Conservation (phyloP, 2,329 filamentous ascomycete species). For the Aspergillus spinulosporus region DNA sequence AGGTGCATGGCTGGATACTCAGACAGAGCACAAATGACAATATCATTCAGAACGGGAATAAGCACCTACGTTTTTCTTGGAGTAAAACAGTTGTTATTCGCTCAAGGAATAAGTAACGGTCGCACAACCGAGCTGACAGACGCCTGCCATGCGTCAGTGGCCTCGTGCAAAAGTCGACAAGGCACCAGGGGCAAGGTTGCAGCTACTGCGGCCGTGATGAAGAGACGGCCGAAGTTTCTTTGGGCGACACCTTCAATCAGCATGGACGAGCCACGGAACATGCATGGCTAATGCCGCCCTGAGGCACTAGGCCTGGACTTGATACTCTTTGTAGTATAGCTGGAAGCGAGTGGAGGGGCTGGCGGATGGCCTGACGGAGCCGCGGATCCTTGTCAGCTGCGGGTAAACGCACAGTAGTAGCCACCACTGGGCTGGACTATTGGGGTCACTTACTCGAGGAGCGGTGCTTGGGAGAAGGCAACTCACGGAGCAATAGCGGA, state of each 20-base stretch:
- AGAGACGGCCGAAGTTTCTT: slow-evolving; percentile 13
- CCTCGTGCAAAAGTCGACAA: slow-evolving; percentile 5
- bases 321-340: slow-evolving; percentile 17
- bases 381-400: slow-evolving; percentile 11
- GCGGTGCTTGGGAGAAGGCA: not conserved
- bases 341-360: not conserved
- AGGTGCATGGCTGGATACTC: not conserved
- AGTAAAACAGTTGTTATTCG: slow-evolving; percentile 1
- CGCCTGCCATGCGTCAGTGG: slow-evolving; percentile 1
- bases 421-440: slow-evolving; percentile 1
- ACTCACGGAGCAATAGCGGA: slow-evolving; percentile 5
- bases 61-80: not conserved
- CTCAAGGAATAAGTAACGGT: not conserved
- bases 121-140: slow-evolving; percentile 6
- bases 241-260: not conserved
- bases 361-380: slow-evolving; percentile 7
- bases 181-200: slow-evolving; percentile 19
- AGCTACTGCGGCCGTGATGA: slow-evolving; percentile 10
- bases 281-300: slow-evolving; percentile 7
- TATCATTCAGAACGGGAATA: not conserved
- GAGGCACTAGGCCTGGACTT: slow-evolving; percentile 9
- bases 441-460: not conserved
- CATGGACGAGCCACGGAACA: slow-evolving; percentile 7
- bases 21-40: not conserved
- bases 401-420: not conserved